These are phyloP conservation scores for Annulohypoxylon nitens DNA, from an alignment of 495 filamentous ascomycete species.

Conservation along the genomic window DNA sequence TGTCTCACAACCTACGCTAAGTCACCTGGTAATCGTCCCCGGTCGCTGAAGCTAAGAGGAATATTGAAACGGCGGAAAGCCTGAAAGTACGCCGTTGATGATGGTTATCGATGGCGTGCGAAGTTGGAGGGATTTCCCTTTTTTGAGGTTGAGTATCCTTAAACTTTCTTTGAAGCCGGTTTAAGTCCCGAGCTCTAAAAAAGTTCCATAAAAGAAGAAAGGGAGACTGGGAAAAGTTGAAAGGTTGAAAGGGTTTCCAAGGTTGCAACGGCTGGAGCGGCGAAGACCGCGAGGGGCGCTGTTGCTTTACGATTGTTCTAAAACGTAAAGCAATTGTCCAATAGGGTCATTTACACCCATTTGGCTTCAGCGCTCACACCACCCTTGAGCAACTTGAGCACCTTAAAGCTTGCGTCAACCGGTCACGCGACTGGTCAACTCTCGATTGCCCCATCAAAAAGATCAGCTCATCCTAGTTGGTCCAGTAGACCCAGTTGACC, in stretches of 20 bases:
- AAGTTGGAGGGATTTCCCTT: constrained; percentile 13
- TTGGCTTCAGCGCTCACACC: constrained; percentile 21
- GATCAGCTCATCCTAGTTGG: constrained; percentile 45
- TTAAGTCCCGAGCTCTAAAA: background rate
- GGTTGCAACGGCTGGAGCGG: constrained; percentile 11
- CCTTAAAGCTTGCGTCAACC: constrained; percentile 38
- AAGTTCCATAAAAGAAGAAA: constrained; percentile 4
- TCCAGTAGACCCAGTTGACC: constrained; percentile 2
- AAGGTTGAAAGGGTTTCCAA: constrained; percentile 9
- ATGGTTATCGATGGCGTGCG: background rate
- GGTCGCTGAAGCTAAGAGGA: constrained; percentile 34
- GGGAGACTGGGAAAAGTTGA: background rate
- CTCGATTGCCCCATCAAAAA: constrained; percentile 42
- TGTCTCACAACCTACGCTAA: constrained; percentile 38
- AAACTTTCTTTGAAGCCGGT: constrained; percentile 41
- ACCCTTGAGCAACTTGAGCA: constrained; percentile 22
- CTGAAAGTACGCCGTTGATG: constrained; percentile 6
- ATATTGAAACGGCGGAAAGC: constrained; percentile 21
- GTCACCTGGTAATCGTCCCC: constrained; percentile 40
- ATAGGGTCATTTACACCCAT: constrained; percentile 28
- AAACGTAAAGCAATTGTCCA: constrained; percentile 40
- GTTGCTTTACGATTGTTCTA: constrained; percentile 23
- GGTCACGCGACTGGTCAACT: constrained; percentile 46
- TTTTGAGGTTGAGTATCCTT: constrained; percentile 28
- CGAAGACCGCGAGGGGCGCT: constrained; percentile 17